Base-by-base conservation (phyloP, 2,329 filamentous ascomycete genomes). In the Boeremia lycopersici region DNA sequence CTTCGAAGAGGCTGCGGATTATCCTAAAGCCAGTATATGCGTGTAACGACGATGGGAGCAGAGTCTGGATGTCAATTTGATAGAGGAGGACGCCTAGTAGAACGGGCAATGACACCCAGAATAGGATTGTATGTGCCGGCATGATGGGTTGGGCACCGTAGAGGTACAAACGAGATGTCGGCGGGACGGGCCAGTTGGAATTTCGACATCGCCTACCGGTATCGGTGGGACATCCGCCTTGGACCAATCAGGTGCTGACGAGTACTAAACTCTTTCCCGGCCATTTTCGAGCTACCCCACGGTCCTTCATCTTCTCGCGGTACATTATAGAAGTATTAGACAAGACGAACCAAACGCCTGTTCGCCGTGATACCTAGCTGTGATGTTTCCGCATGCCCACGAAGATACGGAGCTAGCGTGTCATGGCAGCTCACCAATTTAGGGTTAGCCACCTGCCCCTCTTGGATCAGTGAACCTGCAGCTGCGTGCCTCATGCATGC, bases 1-100 rank as follows among this genome's bases (percentile, higher is more conserved):
- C 56, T 5, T 64, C 57, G 51, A 72, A 68, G 15, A 68, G 40
- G 33, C 67, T 65, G 35, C 59, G 59, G 15, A 71, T 39, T 36
- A 67, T 52, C 28, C 63, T 64, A 45, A 63, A 64, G 13, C 58
- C 48, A 26, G 64, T 38, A 26, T 60, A 56, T 8, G 62, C 53
- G 13, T 60, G 53, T 26, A 70, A 50, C 9, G 59, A 56, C 2
- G 48, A 53, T 33, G 61, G 34, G 4, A 69, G 42, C 33, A 64
- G 48, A 30, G 49, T 52, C 6, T 64, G 63, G 13, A 63, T 15
- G 5, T 67, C 65, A 28, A 67, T 41, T 41, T 71, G 70, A 35
- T 72, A 71, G n/a, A 72, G 35, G 6, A 71, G 23, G n/a, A 64
- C 65, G 7, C 61, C 60, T 33, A 73, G 35, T 1, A 69, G 28